Percentiles rank a stretch among this genome's conserved stretches.
Conservation (phyloP, 1,284 basidiomycete genomes). For the Moesziomyces sp. region DNA sequence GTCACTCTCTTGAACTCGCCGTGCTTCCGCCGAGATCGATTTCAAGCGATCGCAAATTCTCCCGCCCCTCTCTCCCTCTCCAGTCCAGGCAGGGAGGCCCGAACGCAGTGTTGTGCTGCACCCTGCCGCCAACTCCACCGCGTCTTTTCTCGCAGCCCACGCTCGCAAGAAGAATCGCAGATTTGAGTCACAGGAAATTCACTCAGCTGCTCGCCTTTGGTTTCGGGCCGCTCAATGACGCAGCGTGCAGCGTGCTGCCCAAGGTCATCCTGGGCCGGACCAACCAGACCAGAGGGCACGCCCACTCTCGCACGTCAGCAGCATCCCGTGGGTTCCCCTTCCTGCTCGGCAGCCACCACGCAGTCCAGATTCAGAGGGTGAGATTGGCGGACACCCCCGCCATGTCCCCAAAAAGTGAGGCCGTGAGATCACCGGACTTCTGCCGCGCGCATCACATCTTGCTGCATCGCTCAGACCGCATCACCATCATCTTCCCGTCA, state of each 20-base stretch:
- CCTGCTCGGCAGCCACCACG: too few relatives aligned
- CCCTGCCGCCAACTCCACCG: slow-evolving; percentile 1
- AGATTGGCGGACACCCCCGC: neutral
- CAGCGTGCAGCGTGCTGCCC: neutral
- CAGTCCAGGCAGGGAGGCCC: neutral
- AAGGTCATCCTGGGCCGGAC: neutral
- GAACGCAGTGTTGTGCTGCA: slow-evolving; percentile 10
- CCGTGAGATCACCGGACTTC: neutral
- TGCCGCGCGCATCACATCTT: neutral
- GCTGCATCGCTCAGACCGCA: too few relatives aligned
- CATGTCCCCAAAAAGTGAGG: neutral
- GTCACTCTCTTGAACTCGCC: slow-evolving; percentile 7
- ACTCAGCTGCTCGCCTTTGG: neutral
- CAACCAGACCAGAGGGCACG: neutral
- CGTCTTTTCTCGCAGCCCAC: neutral
- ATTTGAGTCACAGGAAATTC: neutral
- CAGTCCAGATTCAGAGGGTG: neutral
- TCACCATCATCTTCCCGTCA: too few relatives aligned
- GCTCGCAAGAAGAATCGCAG: neutral
- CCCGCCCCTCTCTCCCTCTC: neutral
- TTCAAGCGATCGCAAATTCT: slow-evolving; percentile 12
- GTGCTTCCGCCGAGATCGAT: slow-evolving; percentile 28
- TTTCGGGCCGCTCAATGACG: neutral
- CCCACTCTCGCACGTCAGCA: neutral
- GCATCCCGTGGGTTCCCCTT: neutral